Evolutionary conservation across 2,329 filamentous ascomycete genomes (phyloP).

Genomic region (Daldinia sp.): DNA sequence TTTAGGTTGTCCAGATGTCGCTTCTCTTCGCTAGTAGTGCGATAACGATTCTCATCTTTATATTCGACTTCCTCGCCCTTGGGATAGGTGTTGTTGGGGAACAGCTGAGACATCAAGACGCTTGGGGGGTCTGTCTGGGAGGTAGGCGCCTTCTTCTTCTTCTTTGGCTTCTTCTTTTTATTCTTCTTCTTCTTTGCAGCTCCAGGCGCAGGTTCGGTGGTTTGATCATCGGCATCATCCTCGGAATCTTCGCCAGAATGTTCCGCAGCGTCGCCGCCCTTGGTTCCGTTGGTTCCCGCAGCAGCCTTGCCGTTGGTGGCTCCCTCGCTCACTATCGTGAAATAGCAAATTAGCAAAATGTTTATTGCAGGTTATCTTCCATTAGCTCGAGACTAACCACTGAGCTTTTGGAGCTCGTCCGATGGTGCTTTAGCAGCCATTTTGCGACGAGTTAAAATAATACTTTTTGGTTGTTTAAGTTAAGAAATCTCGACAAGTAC

Average conservation of each 20-base stretch:
- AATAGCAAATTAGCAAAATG: slow-evolving; percentile 15
- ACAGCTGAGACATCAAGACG: slow-evolving; percentile 76
- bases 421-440: slow-evolving; percentile 54
- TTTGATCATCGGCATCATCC: slow-evolving; percentile 58
- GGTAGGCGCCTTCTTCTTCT: slow-evolving; percentile 71
- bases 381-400: slow-evolving; percentile 43
- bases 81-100: slow-evolving; percentile 76
- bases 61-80: slow-evolving; percentile 83
- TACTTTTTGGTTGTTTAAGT: slow-evolving; percentile 3
- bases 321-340: slow-evolving; percentile 50
- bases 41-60: slow-evolving; percentile 76
- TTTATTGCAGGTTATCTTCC: background rate
- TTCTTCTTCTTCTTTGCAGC: slow-evolving; percentile 76
- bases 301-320: slow-evolving; percentile 51
- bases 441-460: slow-evolving; percentile 24
- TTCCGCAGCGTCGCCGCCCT: slow-evolving; percentile 51
- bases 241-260: slow-evolving; percentile 61
- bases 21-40: slow-evolving; percentile 86
- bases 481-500: background rate
- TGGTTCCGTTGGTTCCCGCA: slow-evolving; percentile 47
- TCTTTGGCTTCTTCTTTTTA: slow-evolving; percentile 80
- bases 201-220: slow-evolving; percentile 48
- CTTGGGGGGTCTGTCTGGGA: slow-evolving; percentile 80
- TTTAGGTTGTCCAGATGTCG: slow-evolving; percentile 82
- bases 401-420: slow-evolving; percentile 54